Evolutionary conservation across 805 yeast genomes (phyloP).

Genomic region (Yamadazyma kitorensis): DNA sequence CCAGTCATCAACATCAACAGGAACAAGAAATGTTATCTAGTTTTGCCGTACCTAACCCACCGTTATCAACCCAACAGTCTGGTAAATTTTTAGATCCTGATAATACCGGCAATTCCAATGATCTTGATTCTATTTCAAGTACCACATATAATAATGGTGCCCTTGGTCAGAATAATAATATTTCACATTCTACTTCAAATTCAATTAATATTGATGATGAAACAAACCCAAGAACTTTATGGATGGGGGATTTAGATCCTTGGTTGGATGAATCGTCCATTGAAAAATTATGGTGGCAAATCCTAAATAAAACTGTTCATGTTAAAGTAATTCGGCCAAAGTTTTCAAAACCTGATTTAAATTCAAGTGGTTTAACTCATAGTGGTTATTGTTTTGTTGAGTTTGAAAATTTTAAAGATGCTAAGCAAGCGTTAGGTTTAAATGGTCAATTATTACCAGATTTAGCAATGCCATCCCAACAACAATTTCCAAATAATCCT

Average conservation of each 20-base stretch:
- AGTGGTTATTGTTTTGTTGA: constrained; percentile 78
- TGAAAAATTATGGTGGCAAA: constrained; percentile 55
- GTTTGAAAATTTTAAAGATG: constrained; percentile 65
- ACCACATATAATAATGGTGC: not conserved
- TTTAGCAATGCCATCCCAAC: constrained; percentile 44
- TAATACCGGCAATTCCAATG: constrained; percentile 1
- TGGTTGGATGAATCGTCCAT: constrained; percentile 66
- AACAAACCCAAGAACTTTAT: constrained; percentile 65
- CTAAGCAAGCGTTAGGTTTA: constrained; percentile 62
- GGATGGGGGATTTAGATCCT: constrained; percentile 90
- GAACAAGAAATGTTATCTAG: constrained; percentile 40
- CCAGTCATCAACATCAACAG: constrained; percentile 42
- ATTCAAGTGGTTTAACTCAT: constrained; percentile 24
- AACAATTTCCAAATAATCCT: constrained; percentile 37
- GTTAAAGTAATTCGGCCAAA: constrained; percentile 64
- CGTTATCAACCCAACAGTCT: constrained; percentile 36
- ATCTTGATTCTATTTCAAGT: constrained; percentile 3
- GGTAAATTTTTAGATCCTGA: constrained; percentile 4
- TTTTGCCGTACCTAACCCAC: constrained; percentile 42
- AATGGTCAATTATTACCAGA: constrained; percentile 68
- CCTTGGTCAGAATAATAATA: not conserved
- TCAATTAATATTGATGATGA: constrained; percentile 5
- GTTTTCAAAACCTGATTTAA: constrained; percentile 19
- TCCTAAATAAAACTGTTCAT: constrained; percentile 51
- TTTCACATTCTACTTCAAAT: not conserved